Base-by-base conservation (phyloP, 306 rosid species). In the Lathyrus sativus region DNA sequence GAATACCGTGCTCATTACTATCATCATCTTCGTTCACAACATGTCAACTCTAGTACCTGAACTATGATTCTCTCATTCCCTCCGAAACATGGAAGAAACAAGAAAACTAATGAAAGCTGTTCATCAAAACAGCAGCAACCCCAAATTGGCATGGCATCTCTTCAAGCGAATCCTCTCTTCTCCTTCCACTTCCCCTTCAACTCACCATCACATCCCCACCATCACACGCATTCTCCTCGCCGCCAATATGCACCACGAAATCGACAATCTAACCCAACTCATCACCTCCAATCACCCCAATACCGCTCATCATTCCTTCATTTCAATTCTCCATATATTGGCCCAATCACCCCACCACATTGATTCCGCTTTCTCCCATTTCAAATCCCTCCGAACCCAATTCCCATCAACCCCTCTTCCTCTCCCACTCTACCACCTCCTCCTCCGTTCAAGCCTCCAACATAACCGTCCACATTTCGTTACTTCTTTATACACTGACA, bases 81-180 rank as follows among this genome's bases (percentile, higher is more conserved):
- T 64, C 7, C 0, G 4, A 22, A 11, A 6, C 12, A 82, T 82
- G 95, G 88, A 81, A 2, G 68, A 80, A 61, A 74, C 84, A 61
- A 65, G 14, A 4, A 76, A 53, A 48, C 73, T 91, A 14, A 11
- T 70, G 43, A 78, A 81, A 75, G 81, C 86, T 28, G 66, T 91
- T 41, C 31, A 75, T 68, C 74, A 79, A 42, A 92, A 87, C 86
- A 55, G 60, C 51, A 46, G 67, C 79, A 85, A 86, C 55, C 98
- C 98, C 2, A 81, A 58, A 61, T 64, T 93, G 5, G 98, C 98
- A 81, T 93, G 96, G 90, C 81, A 79, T 42, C 83, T 92, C 72
- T 84, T 86, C 80, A 86, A 88, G 71, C 90, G 88, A 67, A 62
- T 87, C 6, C 67, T 87, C 26, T 81, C 92, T 65, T 79, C 88